Base-by-base conservation (phyloP, 208 protist species). In the Leishmania amazonensis region DNA sequence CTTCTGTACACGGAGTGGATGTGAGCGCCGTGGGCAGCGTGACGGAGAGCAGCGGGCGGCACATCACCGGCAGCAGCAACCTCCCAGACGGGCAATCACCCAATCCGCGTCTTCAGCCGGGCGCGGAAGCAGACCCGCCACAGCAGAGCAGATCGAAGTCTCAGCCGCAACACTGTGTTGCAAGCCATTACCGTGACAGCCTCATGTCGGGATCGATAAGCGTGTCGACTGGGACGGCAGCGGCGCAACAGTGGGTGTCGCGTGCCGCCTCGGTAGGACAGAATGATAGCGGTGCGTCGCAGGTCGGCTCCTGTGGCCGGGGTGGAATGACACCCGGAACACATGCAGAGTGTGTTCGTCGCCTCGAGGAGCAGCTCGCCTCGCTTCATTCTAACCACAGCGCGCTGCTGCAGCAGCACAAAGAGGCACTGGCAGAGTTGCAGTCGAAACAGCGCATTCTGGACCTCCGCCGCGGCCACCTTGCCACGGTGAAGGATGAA, bases 401-500 rank as follows among this genome's bases (percentile, higher is more conserved):
- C 42, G 76, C 81, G 7, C 51, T 92, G 42, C 88, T 85, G 42
- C 80, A 91, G 64, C 64, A 78, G 49, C 88, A 90, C 78, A 88
- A 89, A 45, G 85, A 83, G 24, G 49, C 85, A 1, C 83, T 80
- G 42, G 64, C 91, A 38, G 90, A 95, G 74, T 76, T 94, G 83
- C 85, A 97, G 75, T 83, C 91, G 17, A 91, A 91, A 40, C 87
- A 77, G 72, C 82, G 78, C 57, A 73, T 85, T 38, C 85, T 98
- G 1, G 62, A 80, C 2, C 87, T 96, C 35, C 93, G 94, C 19
- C 88, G 96, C 51, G 84, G 91, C 51, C 94, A 91, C 62, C 90
- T 98, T 64, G 92, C 94, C 62, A 90, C 80, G 53, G 83, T 98
- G n/a, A 91, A 93, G 58, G 76, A 85, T 67, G 88, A 87, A 6